Evolutionary conservation across 2,329 filamentous ascomycete genomes (phyloP).

Genomic region (Rhinocladiella similis): DNA sequence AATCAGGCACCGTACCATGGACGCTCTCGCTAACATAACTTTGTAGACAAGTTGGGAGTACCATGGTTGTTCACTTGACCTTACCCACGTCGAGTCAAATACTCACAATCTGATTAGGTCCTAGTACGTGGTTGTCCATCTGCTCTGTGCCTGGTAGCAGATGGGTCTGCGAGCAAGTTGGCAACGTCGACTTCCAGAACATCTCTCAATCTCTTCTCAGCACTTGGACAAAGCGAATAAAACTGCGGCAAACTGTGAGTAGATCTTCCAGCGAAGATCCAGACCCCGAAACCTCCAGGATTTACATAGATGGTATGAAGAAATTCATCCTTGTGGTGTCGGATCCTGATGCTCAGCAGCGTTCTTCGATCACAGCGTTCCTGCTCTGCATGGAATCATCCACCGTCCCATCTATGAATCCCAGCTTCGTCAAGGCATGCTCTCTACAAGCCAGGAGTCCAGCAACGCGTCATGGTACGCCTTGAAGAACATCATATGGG

Average conservation of each 20-base stretch:
- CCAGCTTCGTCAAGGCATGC: not conserved
- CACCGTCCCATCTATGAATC: conserved; percentile 8
- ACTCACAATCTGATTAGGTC: not conserved
- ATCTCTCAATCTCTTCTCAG: not conserved
- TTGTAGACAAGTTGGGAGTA: not conserved
- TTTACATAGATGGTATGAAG: not conserved
- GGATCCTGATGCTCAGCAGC: too few relatives aligned
- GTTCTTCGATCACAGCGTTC: conserved; percentile 9
- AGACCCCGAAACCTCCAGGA: too few relatives aligned
- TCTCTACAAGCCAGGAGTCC: not conserved
- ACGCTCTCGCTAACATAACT: not conserved
- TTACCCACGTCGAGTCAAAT: too few relatives aligned
- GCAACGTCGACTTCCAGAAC: not conserved
- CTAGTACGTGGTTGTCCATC: not conserved
- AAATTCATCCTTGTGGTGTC: too few relatives aligned
- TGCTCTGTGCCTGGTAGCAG: not conserved
- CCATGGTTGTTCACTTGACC: too few relatives aligned
- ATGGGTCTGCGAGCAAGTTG: not conserved
- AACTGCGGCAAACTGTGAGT: too few relatives aligned
- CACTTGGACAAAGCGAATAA: not conserved
- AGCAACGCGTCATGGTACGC: conserved; percentile 7
- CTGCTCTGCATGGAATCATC: conserved; percentile 6
- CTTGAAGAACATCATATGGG: conserved; percentile 3
- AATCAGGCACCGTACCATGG: too few relatives aligned
- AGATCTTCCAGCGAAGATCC: not conserved